These are phyloP conservation scores for Tolypocladium sp. DNA, from an alignment of 2,329 filamentous ascomycete species.

Conservation along the genomic window DNA sequence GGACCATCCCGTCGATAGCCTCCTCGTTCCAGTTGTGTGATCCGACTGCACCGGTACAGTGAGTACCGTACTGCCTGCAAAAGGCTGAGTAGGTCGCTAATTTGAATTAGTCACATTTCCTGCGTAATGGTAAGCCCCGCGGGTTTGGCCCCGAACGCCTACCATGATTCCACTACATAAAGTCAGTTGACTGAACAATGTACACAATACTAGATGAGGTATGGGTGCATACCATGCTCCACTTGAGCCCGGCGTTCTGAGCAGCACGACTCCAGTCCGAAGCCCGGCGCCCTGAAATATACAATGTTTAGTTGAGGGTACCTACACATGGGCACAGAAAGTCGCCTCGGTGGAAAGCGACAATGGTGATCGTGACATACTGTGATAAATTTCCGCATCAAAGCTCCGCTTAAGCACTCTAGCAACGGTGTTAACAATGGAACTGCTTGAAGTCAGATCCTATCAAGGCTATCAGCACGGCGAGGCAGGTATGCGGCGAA, in stretches of 20 bases:
- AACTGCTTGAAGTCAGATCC: not conserved
- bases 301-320: not conserved
- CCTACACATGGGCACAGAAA: too few species aligned
- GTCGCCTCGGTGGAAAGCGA: too few species aligned
- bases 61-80: constrained; percentile 28
- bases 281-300: not conserved
- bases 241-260: not conserved
- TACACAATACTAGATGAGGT: not conserved
- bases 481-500: not conserved
- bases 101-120: not conserved
- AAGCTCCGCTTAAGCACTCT: not conserved
- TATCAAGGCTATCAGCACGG: not conserved
- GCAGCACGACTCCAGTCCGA: not conserved
- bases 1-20: constrained; percentile 25
- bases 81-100: constrained; percentile 30
- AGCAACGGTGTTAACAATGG: not conserved
- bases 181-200: not conserved
- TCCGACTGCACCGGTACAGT: constrained; percentile 17
- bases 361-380: not conserved
- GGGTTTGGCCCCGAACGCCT: not conserved
- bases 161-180: constrained; percentile 14
- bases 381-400: not conserved
- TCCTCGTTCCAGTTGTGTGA: constrained; percentile 36
- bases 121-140: too few species aligned
- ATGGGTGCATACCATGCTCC: not conserved